Evolutionary conservation across 148 eudicot species (phyloP).

Genomic region (Vaccinium vitisidaea): DNA sequence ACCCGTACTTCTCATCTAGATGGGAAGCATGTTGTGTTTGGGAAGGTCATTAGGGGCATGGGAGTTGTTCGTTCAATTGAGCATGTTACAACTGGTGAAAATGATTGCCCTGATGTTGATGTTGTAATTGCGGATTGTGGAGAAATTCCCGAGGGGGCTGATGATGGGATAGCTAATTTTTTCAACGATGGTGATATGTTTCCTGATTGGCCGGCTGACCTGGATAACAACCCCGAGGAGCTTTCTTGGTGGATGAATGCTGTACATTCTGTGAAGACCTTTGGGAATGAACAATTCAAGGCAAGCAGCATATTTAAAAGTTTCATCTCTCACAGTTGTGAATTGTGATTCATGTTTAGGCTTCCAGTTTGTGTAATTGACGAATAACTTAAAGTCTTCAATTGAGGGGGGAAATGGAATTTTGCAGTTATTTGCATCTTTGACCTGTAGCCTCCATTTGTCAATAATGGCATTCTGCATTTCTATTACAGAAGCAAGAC

Average conservation of each 20-base stretch:
- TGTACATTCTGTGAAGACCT: conserved; percentile 63
- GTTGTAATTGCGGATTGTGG: conserved; percentile 72
- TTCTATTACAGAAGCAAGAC: conserved; percentile 65
- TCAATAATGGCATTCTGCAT: neutral
- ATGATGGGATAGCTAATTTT: conserved; percentile 68
- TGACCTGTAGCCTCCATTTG: neutral
- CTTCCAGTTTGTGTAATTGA: neutral
- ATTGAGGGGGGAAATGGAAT: neutral
- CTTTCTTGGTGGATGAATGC: conserved; percentile 86
- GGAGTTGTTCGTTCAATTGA: conserved; percentile 84
- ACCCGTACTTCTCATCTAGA: conserved; percentile 79
- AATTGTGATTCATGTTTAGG: too few species aligned
- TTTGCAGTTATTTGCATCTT: neutral
- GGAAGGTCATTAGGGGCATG: conserved; percentile 86
- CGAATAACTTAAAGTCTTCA: neutral
- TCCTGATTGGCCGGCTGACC: conserved; percentile 91
- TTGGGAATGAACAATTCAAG: conserved; percentile 81
- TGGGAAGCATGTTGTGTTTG: conserved; percentile 94
- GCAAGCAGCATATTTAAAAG: conserved; percentile 24
- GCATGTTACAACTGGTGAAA: conserved; percentile 51
- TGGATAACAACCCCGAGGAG: conserved; percentile 51
- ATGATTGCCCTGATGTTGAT: conserved; percentile 50
- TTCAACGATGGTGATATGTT: conserved; percentile 78
- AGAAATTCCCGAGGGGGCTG: conserved; percentile 67
- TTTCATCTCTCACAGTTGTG: neutral